Evolutionary conservation across 306 rosid genomes (phyloP), one percentile per base, ranked within the genome.

Genomic region (Sicyos baderoa): DNA sequence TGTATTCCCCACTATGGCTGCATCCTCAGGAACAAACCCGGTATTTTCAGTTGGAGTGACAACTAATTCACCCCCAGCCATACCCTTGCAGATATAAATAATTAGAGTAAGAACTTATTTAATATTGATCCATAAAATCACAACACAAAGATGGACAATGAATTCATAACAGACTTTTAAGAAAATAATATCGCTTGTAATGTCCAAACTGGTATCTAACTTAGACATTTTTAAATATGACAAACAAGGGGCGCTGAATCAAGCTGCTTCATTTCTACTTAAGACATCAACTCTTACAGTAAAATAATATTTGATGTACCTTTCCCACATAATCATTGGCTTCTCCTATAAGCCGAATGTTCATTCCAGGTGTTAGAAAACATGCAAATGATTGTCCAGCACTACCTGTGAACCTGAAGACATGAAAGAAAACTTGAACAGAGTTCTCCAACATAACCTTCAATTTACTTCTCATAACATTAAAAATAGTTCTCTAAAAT

Each of bases 351-450:
- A 93, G 86, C 76, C 89, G 95, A 79, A 93, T 85, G 78, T 88
- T 88, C 98, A 93, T 93, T 79, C 98, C 97, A 75, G 98, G 98
- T 12, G 97, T 93, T 84, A 93, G 82, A 82, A 93, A 93, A 85
- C 97, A 93, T 15, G 85, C 97, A 84, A 93, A 93, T 66, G 98
- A 93, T 83, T 93, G 98, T 56, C 98, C 98, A 22, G 96, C 98
- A 57, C 98, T 93, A 76, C 98, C 98, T n/a, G 78, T 76, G 75
- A 89, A 93, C 76, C 98, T 93, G 91, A 75, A 82, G 22, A 50
- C 53, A 81, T 5, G 67, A 56, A 63, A 54, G n/a, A 60, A 54
- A 71, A 71, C 23, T 10, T 16, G 35, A 2, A 29, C 35, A 23
- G 74, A 54, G 72, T 72, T 70, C 55, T 56, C 27, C 75, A 71